phyloP scores from a whole-genome alignment of 306 rosid genomes.

The Cicer yamashitae region DNA sequence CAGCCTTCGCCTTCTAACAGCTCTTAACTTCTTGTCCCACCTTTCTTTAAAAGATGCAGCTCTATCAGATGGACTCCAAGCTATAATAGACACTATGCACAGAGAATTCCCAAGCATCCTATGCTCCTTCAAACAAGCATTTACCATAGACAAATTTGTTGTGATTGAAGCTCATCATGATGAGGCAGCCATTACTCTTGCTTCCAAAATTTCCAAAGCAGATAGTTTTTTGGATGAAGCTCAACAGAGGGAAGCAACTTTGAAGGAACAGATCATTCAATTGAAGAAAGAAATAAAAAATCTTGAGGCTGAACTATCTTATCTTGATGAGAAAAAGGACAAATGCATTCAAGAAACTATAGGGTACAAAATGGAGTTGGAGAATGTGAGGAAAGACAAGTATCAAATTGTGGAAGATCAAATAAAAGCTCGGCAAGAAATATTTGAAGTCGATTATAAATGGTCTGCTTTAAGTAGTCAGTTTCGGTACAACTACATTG shows the following conservation, averaged over 20 bases:
- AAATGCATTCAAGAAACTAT: constrained; percentile 27
- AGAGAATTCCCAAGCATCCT: constrained; percentile 35
- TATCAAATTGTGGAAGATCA: constrained; percentile 40
- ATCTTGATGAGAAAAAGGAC: constrained; percentile 36
- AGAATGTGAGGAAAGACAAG: constrained; percentile 4
- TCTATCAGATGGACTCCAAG: constrained; percentile 28
- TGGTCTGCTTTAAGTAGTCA: constrained; percentile 40
- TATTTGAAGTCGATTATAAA: constrained; percentile 25
- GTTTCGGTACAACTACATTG: neutral
- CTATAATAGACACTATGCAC: constrained; percentile 26
- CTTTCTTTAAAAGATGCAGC: constrained; percentile 32
- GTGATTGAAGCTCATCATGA: constrained; percentile 1
- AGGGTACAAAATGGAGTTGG: constrained; percentile 16
- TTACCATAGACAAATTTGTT: neutral
- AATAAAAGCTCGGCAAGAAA: constrained; percentile 15
- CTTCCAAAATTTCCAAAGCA: constrained; percentile 29
- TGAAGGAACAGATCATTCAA: constrained; percentile 1
- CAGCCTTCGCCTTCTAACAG: constrained; percentile 28
- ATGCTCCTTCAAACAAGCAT: constrained; percentile 41
- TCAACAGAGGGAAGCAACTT: constrained; percentile 28
- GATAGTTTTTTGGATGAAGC: constrained; percentile 11
- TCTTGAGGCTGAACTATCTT: constrained; percentile 11
- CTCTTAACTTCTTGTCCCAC: constrained; percentile 47
- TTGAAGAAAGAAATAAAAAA: constrained; percentile 35
- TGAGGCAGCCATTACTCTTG: neutral